Base-by-base conservation (phyloP, 73 alveolate genomes). In the Paraurostyla sp. region DNA sequence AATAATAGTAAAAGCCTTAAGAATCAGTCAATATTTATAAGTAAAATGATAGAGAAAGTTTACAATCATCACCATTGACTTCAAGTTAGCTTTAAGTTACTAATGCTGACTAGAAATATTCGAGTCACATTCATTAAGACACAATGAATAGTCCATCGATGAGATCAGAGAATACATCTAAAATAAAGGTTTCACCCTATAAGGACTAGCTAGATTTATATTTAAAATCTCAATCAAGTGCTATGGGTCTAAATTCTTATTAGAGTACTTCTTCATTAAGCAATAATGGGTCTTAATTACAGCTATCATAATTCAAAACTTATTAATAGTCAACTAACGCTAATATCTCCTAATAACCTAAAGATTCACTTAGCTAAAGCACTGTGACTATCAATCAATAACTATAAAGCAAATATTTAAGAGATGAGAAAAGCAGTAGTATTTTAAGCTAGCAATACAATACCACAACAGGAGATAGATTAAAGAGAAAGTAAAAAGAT, bases 31-130 rank as follows among this genome's bases (percentile, higher is more conserved):
- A 18, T 52, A 52, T 13, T 52, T 20, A 9, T 52, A 52, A 52
- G 69, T 52, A 20, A n/a, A 59, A 59, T 6, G 49, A 30, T 30
- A n/a, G 49, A n/a, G 59, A 65, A 22, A 25, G 82, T 16, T 0
- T 65, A 38, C 15, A 65, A 33, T 65, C 82, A 9, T 65, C 82
- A 2, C 82, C 82, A 2, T 40, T 65, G 41, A 65, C 82, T 6
- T 38, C 82, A 1, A 65, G 82, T 38, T 38, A 65, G 25, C 58
- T 65, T 18, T 7, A 65, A 65, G 82, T 65, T 27, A 65, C 82
- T 7, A 11, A 16, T 13, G 15, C 7, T 18, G 82, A 65, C 41
- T 40, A 35, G 25, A 65, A 65, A 40, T 65, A 65, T 38, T 38
- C 82, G 25, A 15, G 59, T 38, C 9, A 22, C 3, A 65, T 65